Percentiles rank a stretch among this genome's conserved stretches.
Conservation (phyloP, 2,329 filamentous ascomycete species). For the Verticillium zaregamsianum region DNA sequence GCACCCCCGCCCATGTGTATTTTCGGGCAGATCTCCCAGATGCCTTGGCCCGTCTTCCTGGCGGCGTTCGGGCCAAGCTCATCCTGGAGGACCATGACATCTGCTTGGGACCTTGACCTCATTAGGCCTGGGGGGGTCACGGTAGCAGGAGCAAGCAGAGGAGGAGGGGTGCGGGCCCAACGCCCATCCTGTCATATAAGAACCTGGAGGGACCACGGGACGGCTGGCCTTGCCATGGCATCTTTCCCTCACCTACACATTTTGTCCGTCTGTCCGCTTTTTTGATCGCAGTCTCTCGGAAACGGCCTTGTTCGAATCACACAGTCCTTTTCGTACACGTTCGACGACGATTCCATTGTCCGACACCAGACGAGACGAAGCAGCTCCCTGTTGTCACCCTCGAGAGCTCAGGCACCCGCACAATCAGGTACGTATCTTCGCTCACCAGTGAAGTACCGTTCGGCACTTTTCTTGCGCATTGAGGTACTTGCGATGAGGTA, state of each 20-base stretch:
- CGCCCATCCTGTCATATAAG: neutral
- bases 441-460: neutral
- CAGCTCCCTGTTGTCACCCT: neutral
- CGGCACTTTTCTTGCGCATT: neutral
- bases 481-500: neutral
- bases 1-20: neutral
- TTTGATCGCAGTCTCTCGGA: neutral
- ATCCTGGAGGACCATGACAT: neutral
- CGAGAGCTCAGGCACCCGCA: neutral
- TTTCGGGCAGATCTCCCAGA: neutral
- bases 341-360: neutral
- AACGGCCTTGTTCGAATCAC: neutral
- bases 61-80: neutral
- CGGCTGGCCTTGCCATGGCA: neutral
- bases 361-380: neutral
- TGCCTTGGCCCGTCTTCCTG: neutral
- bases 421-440: neutral
- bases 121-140: neutral
- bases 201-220: neutral
- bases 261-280: neutral
- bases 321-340: neutral
- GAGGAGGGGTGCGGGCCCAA: neutral
- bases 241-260: neutral
- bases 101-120: neutral
- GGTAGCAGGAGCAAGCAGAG: neutral